These are phyloP conservation scores for Linum lewisii DNA, from an alignment of 345 rosid genomes.

Conservation along the genomic window DNA sequence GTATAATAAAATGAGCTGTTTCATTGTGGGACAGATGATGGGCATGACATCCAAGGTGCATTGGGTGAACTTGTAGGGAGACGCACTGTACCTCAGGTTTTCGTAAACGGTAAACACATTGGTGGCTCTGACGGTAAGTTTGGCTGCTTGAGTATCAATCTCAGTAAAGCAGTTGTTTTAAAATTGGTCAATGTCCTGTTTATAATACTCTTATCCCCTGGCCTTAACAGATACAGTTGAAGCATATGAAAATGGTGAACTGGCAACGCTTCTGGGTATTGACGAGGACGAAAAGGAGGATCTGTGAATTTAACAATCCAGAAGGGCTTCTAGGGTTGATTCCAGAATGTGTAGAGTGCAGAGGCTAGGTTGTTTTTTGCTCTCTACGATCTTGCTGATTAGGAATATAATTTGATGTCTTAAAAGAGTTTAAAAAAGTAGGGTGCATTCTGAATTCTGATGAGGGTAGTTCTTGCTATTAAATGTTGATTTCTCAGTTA, in stretches of 20 bases:
- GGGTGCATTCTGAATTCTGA: no score
- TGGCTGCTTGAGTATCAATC: not conserved
- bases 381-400: no score
- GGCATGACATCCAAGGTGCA: constrained; percentile 58
- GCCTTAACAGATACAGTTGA: constrained; percentile 53
- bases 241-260: constrained; percentile 60
- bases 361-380: no score
- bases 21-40: constrained; percentile 46
- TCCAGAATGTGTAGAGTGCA: no score
- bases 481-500: no score
- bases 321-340: no score
- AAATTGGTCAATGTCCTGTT: not conserved
- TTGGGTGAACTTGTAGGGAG: constrained; percentile 47
- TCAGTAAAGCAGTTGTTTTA: not conserved
- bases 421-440: no score
- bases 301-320: constrained; percentile 24
- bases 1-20: no score
- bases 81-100: constrained; percentile 91
- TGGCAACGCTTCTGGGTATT: constrained; percentile 59
- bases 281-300: constrained; percentile 23
- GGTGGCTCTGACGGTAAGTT: constrained; percentile 88
- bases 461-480: no score
- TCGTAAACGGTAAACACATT: constrained; percentile 69
- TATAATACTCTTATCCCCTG: not conserved
- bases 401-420: no score